Base-by-base conservation (phyloP, 2,329 filamentous ascomycete genomes). In the Monosporascus sp. region DNA sequence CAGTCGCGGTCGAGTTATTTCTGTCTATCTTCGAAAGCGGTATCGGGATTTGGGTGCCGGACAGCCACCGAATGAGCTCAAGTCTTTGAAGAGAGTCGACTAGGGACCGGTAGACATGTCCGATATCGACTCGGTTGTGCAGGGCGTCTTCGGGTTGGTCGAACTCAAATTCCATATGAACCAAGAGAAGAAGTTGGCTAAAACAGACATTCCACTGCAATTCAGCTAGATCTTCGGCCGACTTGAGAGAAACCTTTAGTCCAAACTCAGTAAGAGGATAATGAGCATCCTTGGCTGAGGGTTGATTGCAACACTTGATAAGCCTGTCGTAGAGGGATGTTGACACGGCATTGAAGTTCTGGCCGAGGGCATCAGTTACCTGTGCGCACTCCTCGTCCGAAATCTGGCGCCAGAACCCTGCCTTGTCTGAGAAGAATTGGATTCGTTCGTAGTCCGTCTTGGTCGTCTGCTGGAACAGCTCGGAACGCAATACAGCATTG, bases 131-230 rank as follows among this genome's bases (percentile, higher is more conserved):
- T 20, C 77, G 72, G 39, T 77, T 71, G 58, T 81, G 79, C 36
- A 84, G 74, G 2, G 82, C 82, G 17, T 88, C 82, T 41, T 90
- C 84, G 42, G 86, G 84, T 58, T 85, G 82, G 53, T 92, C 88
- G 50, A 89, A 81, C 65, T 94, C 90, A 39, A 85, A 86, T 67
- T 94, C 88, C 78, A 97, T 87, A 68, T 97, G 91, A 9, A 94
- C 80, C 17, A 96, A 77, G 6, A 99, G 78, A 3, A 94, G 79
- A 2, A 97, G 74, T 53, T 97, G 82, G 64, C 93, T 90, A 57
- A 95, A 84, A 49, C 95, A 83, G 8, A 94, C 76, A 54, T 83
- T 83, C 72, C 85, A 85, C 54, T 88, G 86, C 34, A 89, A 72
- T 49, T 87, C 79, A 6, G 94, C 80, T 14, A 82, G 86, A 65